phyloP scores from a whole-genome alignment of 2,329 filamentous ascomycete species.

The Leptographium wingfieldii region DNA sequence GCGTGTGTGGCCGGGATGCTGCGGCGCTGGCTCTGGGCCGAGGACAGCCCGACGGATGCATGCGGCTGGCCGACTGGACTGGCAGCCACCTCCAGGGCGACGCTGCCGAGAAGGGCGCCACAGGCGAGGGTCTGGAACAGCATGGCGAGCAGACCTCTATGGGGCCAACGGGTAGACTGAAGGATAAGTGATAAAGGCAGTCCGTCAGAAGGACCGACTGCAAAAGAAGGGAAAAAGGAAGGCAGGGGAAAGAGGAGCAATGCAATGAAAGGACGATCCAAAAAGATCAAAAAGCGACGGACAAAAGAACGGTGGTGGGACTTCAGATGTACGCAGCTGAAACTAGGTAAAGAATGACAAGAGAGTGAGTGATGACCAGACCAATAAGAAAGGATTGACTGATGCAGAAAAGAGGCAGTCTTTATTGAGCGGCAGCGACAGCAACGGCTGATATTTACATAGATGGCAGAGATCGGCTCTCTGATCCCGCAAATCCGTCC shows the following conservation, averaged over 20 bases:
- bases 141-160: neutral
- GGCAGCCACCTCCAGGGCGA: conserved; percentile 4
- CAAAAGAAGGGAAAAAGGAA: neutral
- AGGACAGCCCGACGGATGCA: neutral
- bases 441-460: neutral
- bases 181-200: neutral
- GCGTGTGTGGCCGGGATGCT: conserved; percentile 13
- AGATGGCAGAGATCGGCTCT: neutral
- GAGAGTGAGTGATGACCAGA: neutral
- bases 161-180: neutral
- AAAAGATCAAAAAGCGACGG: neutral
- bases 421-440: neutral
- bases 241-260: neutral
- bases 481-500: neutral
- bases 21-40: neutral
- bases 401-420: neutral
- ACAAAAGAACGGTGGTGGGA: neutral
- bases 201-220: neutral
- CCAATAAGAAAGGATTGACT: neutral
- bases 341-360: neutral
- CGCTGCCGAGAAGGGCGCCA: neutral
- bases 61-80: neutral
- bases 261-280: neutral
- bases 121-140: conserved; percentile 2
- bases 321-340: neutral